Evolutionary conservation across 805 yeast species (phyloP).

Genomic region (Myxozyma mucilagina): DNA sequence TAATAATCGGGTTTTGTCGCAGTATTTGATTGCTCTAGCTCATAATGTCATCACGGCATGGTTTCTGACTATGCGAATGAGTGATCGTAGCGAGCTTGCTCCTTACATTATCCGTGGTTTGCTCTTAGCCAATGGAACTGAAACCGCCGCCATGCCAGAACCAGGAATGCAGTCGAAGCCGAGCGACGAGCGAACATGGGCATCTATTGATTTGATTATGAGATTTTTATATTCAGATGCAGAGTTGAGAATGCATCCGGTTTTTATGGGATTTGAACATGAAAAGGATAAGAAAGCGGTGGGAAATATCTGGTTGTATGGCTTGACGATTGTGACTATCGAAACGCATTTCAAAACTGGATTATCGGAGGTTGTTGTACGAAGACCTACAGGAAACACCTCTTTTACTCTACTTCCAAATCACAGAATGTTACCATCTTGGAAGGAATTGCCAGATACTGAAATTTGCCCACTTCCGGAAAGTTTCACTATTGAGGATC

Average conservation of each 20-base stretch:
- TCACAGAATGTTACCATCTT: constrained; percentile 41
- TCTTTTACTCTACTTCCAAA: constrained; percentile 50
- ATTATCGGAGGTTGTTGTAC: constrained; percentile 43
- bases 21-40: constrained; percentile 62
- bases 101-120: constrained; percentile 64
- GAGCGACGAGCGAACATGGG: constrained; percentile 56
- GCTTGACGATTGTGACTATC: constrained; percentile 57
- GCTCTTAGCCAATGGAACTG: constrained; percentile 45
- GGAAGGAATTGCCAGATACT: constrained; percentile 20
- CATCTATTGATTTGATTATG: constrained; percentile 65
- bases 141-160: constrained; percentile 31
- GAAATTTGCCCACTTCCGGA: not conserved
- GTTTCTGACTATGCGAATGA: constrained; percentile 63
- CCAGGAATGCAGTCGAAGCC: constrained; percentile 2
- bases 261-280: constrained; percentile 23
- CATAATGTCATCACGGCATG: constrained; percentile 68
- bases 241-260: constrained; percentile 51
- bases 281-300: constrained; percentile 30
- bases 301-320: constrained; percentile 59
- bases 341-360: constrained; percentile 47
- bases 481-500: constrained; percentile 19
- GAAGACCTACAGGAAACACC: constrained; percentile 69
- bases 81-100: constrained; percentile 59
- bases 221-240: constrained; percentile 66
- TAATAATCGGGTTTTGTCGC: constrained; percentile 47